Evolutionary conservation across 805 yeast species (phyloP), one percentile per base, ranked within the genome.

Genomic region (Brettanomyces bruxellensis): DNA sequence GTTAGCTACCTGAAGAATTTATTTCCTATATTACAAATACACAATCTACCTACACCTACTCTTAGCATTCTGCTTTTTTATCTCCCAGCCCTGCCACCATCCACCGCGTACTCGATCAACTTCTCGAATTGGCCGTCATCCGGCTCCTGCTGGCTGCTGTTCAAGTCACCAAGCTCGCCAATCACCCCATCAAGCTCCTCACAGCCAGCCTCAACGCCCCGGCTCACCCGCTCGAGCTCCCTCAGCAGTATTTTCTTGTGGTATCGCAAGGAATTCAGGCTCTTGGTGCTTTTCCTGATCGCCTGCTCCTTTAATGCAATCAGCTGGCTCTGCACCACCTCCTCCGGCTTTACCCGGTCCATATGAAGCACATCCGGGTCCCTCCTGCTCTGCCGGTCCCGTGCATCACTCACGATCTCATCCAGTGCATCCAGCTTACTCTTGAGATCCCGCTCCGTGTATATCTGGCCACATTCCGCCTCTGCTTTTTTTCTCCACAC

Each of bases 391-490:
- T 25, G 25, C 32, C 42, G 24, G 9, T 23, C 14, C 41, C 49
- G 44, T 28, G 79, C 79, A 11, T 58, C 60, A 30, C 63, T 60
- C 12, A 77, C 67, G 14, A 77, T 60, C 46, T 70, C 72, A 54
- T 77, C 83, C 41, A 77, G 59, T 44, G 69, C 70, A 50, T 75
- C 61, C 43, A 77, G 60, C 46, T 71, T 75, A 18, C 35, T 43
- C 50, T 72, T 66, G 24, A 77, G 55, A 34, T 69, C 66, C 13
- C 75, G 48, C 46, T 77, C 81, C 11, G 60, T 51, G 55, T 70
- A 75, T 1, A 77, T 75, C 43, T 65, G 58, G 5, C 69, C 70
- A 48, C 76, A 76, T 55, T 76, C 81, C 22, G 64, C 60, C 36
- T 67, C 51, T 3, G 75, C 65, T 39, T 64, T 69, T 18, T 54